Base-by-base conservation (phyloP, 768 basidiomycete species). In the Crepidotus variabilis region DNA sequence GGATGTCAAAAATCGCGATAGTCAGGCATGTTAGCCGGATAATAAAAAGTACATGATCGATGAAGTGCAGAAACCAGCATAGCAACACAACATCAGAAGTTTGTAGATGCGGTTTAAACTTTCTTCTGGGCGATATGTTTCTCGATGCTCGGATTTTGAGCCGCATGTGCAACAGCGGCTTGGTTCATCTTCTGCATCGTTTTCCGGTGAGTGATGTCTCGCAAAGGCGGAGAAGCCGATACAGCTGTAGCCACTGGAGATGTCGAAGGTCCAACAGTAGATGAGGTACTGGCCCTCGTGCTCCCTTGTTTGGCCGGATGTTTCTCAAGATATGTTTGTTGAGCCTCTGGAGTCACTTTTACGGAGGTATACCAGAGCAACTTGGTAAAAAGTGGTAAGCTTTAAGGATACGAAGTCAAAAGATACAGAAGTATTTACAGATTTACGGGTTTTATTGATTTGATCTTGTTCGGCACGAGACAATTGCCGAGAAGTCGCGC, bases 391-490 rank as follows among this genome's bases (percentile, higher is more conserved):
- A 33, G 34, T 33, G 39, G 9, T 13, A 18, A 28, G 28, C 3
- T 28, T 46, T 48, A 21, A 28, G 21, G 47, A 14, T 22, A 20
- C 23, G 21, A 5, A 2, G 2, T 45, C 21, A 24, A 8, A 32
- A 16, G 1, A 33, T 28, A 33, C 22, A 23, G 21, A 55, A 8
- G 23, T 14, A 52, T 63, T 24, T 36, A 70, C 69, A 21, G 65
- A 69, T 65, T 70, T 67, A 47, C 69, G 65, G 34, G 56, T 59
- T 54, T 69, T 69, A 56, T 69, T 66, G 55, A 70, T 63, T 47
- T 63, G 56, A 54, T 69, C 65, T 61, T 70, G 67, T 55, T 70
- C 69, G 39, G 57, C 65, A 20, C 67, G 60, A 11, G 63, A 66
- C 36, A 70, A 35, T 50, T 67, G 67, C 13, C 66, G 51, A 32